Base-by-base conservation (phyloP, 345 rosid species). In the Eucalyptus paniculata region DNA sequence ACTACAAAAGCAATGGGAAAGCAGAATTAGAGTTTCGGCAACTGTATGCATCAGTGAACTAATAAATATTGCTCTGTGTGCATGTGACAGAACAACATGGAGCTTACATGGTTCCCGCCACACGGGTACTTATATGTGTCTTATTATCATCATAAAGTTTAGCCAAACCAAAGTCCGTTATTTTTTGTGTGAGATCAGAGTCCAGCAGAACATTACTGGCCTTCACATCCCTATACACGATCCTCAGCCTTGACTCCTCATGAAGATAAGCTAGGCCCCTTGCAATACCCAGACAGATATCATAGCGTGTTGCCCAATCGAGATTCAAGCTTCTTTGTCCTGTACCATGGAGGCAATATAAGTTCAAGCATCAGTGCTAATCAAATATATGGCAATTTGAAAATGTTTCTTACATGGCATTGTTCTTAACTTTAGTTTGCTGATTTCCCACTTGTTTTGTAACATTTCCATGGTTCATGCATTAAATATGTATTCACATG, bases 241-340 rank as follows among this genome's bases (percentile, higher is more conserved):
- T 93, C 62, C 94, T 91, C 51, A 92, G 80, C 92, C 96, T 94
- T 40, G 96, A 94, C 82, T 95, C 96, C 88, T 94, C 95, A 18
- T 93, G 95, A 82, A 94, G 95, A 90, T 95, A 95, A 34, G 92
- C 93, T 88, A 95, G 91, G 86, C 96, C 96, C 91, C 95, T 94
- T 45, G 95, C 95, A 51, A 93, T 91, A 81, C 96, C 96, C 42
- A 94, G 4, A 88, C 95, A 95, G 50, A 95, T 93, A 37, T 92
- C 90, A 54, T 86, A 93, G 6, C 94, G 91, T 11, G 92, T 91
- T 5, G 91, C 28, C 96, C 95, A 95, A 21, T 90, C 65, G 28
- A 95, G 94, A 87, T 90, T 87, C 90, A 92, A 88, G 51, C 82
- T 56, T 86, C 80, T 89, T n/a, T 92, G 83, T 60, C 95, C 97